Conservation (phyloP, 179 eudicot genomes). For the Camellia oleifera region DNA sequence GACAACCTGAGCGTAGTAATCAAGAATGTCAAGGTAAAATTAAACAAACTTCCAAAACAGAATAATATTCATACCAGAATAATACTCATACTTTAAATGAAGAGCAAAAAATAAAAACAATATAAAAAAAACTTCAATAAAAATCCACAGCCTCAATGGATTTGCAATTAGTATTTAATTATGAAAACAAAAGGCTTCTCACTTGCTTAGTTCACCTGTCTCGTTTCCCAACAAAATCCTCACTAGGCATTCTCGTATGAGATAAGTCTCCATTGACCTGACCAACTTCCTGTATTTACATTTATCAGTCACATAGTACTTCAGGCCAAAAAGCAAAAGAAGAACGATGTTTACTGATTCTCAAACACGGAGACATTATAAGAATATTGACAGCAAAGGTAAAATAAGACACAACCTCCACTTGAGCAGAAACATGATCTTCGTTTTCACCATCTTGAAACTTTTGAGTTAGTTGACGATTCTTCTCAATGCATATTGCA, state of each 20-base stretch:
- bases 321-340: neutral
- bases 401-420: constrained; percentile 31
- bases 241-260: constrained; percentile 18
- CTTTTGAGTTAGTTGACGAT: constrained; percentile 49
- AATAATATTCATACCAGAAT: neutral
- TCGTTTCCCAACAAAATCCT: constrained; percentile 25
- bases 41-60: neutral
- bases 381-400: constrained; percentile 8
- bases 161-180: neutral
- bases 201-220: constrained; percentile 69
- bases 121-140: neutral
- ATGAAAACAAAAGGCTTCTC: constrained; percentile 31
- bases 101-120: neutral
- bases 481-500: constrained; percentile 83
- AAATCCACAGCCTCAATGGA: neutral
- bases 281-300: constrained; percentile 39
- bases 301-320: constrained; percentile 16
- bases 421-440: constrained; percentile 31
- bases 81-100: neutral
- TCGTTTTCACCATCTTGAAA: constrained; percentile 40
- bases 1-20: neutral
- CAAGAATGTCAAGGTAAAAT: neutral
- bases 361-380: constrained; percentile 10
- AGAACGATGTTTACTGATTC: neutral
- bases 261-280: constrained; percentile 24